phyloP scores from a whole-genome alignment of 768 basidiomycete genomes.

The Lactarius evosmus region DNA sequence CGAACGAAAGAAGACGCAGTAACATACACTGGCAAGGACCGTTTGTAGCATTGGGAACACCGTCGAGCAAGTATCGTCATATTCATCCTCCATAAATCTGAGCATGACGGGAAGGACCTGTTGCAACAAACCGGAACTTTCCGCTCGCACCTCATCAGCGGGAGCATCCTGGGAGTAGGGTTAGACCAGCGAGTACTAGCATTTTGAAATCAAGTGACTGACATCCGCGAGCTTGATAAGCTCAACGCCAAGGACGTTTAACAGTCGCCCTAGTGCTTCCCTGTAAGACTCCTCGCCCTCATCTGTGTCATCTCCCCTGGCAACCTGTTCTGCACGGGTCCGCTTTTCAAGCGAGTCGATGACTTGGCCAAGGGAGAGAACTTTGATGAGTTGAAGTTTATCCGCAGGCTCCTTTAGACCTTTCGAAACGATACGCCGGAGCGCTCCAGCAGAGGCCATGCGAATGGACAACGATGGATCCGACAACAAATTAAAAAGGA shows the following conservation, averaged over 20 bases:
- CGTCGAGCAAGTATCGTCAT: constrained; percentile 84
- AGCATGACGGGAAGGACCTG: constrained; percentile 79
- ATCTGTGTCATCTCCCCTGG: constrained; percentile 67
- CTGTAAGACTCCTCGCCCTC: constrained; percentile 88
- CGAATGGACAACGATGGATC: constrained; percentile 77
- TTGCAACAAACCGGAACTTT: constrained; percentile 60
- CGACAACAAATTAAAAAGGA: constrained; percentile 80
- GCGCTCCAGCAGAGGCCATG: constrained; percentile 73
- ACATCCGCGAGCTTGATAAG: constrained; percentile 83
- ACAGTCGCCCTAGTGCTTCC: constrained; percentile 79
- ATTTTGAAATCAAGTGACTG: constrained; percentile 29
- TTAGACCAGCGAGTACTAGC: constrained; percentile 7
- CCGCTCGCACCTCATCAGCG: constrained; percentile 55
- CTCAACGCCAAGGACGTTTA: constrained; percentile 81
- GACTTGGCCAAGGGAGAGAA: constrained; percentile 81
- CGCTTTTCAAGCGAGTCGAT: constrained; percentile 77
- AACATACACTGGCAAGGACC: constrained; percentile 68
- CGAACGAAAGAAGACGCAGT: background rate
- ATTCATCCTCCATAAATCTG: constrained; percentile 84
- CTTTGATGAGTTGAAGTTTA: constrained; percentile 86
- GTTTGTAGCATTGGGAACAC: constrained; percentile 78
- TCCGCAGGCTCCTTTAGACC: constrained; percentile 89
- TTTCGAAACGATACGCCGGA: constrained; percentile 84
- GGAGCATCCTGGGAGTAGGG: constrained; percentile 49
- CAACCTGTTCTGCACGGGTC: constrained; percentile 62